Conservation (phyloP, 768 basidiomycete genomes). For the Podaxis rugospora region DNA sequence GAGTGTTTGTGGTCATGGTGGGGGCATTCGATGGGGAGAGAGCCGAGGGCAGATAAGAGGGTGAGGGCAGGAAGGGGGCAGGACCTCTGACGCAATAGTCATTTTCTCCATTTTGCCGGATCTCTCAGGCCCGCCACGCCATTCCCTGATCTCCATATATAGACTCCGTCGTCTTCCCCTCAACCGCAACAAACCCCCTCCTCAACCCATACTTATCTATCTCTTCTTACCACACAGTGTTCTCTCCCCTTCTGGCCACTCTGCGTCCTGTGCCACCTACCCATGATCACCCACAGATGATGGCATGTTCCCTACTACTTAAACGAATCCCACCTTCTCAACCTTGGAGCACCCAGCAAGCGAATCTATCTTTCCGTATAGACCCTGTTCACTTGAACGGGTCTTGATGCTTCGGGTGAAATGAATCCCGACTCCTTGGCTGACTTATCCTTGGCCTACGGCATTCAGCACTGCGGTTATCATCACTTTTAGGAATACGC, state of each 20-base stretch:
- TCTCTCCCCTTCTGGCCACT: not conserved
- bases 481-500: not conserved
- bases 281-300: not conserved
- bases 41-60: constrained; percentile 1
- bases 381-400: not conserved
- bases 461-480: not conserved
- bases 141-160: constrained; percentile 4
- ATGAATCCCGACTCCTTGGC: not conserved
- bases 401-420: not conserved
- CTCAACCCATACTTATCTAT: not conserved
- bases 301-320: not conserved
- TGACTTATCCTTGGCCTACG: not conserved
- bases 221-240: not conserved
- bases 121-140: constrained; percentile 5
- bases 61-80: not conserved
- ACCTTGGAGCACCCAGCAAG: not conserved
- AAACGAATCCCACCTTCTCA: not conserved
- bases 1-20: not conserved
- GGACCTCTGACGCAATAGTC: constrained; percentile 7
- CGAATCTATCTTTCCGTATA: not conserved
- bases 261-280: not conserved
- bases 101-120: not conserved
- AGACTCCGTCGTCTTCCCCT: not conserved
- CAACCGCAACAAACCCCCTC: not conserved
- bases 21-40: not conserved